These are phyloP conservation scores for Curvularia verruculosa DNA, from an alignment of 2,329 filamentous ascomycete genomes.

Conservation along the genomic window DNA sequence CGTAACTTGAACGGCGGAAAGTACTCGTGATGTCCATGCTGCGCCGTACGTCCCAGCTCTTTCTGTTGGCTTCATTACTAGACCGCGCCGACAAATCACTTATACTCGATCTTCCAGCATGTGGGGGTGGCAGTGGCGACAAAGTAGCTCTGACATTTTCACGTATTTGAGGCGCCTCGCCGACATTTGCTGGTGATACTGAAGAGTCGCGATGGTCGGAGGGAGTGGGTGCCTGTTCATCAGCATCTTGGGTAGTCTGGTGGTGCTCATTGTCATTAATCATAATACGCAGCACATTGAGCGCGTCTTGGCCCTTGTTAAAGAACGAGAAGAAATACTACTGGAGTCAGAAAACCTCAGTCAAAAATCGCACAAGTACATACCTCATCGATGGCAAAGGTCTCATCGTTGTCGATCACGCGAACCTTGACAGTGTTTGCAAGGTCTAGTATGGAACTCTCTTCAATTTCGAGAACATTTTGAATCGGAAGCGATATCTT, in stretches of 20 bases:
- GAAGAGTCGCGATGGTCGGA: slow-evolving; percentile 17
- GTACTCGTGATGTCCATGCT: slow-evolving; percentile 59
- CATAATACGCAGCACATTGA: slow-evolving; percentile 75
- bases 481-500: slow-evolving; percentile 91
- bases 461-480: slow-evolving; percentile 91
- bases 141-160: slow-evolving; percentile 54
- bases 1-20: slow-evolving; percentile 51
- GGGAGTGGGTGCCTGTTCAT: slow-evolving; percentile 21
- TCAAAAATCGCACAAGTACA: neutral
- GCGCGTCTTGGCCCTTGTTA: slow-evolving; percentile 79
- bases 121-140: slow-evolving; percentile 47
- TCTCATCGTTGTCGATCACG: slow-evolving; percentile 91
- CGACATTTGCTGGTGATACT: slow-evolving; percentile 26
- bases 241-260: slow-evolving; percentile 20
- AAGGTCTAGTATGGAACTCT: slow-evolving; percentile 87
- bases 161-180: slow-evolving; percentile 37
- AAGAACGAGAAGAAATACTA: slow-evolving; percentile 98
- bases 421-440: slow-evolving; percentile 93
- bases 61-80: slow-evolving; percentile 44
- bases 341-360: slow-evolving; percentile 10
- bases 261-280: slow-evolving; percentile 66
- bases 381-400: slow-evolving; percentile 93
- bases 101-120: slow-evolving; percentile 43
- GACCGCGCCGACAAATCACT: slow-evolving; percentile 54
- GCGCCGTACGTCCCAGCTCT: slow-evolving; percentile 50